Percentiles rank a stretch among this genome's conserved stretches.
Conservation (phyloP, 495 filamentous ascomycete species). For the Xylaria grammica region DNA sequence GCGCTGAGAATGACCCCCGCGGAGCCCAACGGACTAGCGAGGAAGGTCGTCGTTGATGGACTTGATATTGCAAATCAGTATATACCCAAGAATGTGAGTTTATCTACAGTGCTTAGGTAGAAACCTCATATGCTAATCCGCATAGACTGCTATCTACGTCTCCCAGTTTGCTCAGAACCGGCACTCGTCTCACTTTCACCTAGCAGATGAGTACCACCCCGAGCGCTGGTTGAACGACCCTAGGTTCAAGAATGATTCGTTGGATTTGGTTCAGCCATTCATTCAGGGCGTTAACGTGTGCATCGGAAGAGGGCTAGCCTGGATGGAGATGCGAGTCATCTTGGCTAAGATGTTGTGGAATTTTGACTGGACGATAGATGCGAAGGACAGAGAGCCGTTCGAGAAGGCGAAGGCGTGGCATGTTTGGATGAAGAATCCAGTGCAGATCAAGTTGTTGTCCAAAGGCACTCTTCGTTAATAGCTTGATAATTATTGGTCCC, state of each 20-base stretch:
- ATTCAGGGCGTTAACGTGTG: constrained; percentile 6
- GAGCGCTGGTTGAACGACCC: constrained; percentile 8
- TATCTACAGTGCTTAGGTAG: too few relatives aligned
- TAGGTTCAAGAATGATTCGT: neutral
- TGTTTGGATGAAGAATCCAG: constrained; percentile 7
- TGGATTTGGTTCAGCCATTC: constrained; percentile 1
- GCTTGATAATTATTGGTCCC: neutral
- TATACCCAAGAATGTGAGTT: constrained; percentile 1
- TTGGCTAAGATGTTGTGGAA: constrained; percentile 6
- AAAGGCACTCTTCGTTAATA: neutral
- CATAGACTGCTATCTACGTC: constrained; percentile 2
- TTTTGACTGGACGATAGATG: constrained; percentile 8
- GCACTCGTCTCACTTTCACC: neutral
- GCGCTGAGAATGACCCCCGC: neutral
- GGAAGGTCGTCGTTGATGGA: too few relatives aligned
- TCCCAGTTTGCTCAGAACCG: neutral
- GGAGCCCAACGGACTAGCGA: too few relatives aligned
- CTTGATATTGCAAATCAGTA: constrained; percentile 5
- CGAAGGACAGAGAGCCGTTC: neutral
- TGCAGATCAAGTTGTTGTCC: neutral
- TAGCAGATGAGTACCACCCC: neutral
- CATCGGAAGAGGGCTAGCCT: constrained; percentile 2
- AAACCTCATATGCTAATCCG: neutral
- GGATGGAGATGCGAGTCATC: constrained; percentile 6
- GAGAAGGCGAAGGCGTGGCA: constrained; percentile 5